These are phyloP conservation scores for Aspergillus sp. DNA, from an alignment of 2,329 filamentous ascomycete species.

Conservation along the genomic window DNA sequence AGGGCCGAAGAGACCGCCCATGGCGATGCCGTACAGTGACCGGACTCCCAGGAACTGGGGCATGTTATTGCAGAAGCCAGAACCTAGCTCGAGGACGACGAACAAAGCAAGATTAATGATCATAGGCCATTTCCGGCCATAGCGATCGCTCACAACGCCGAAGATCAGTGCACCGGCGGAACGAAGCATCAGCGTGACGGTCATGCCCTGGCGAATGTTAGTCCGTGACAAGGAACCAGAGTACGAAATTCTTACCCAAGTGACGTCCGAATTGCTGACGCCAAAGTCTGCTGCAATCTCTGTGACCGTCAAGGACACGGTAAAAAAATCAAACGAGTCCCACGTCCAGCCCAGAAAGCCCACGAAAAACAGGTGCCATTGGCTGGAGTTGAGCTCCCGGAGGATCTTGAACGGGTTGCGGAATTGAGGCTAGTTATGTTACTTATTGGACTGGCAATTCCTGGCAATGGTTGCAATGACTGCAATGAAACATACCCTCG, in stretches of 20 bases:
- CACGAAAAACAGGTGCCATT: neutral
- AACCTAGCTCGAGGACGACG: constrained; percentile 70
- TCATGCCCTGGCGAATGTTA: constrained; percentile 17
- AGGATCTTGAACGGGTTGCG: neutral
- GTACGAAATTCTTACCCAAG: neutral
- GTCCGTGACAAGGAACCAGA: neutral
- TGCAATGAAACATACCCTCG: neutral
- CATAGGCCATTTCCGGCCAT: constrained; percentile 78
- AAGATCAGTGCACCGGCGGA: constrained; percentile 74
- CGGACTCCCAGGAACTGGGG: constrained; percentile 71
- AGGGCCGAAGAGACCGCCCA: constrained; percentile 78
- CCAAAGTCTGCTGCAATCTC: neutral
- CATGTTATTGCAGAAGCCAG: constrained; percentile 75
- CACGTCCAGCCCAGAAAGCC: neutral
- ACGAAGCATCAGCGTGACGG: constrained; percentile 68
- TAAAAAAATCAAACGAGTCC: neutral
- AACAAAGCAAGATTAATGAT: constrained; percentile 74
- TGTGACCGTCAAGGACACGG: neutral
- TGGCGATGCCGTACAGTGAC: constrained; percentile 72
- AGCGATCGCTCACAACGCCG: constrained; percentile 74
- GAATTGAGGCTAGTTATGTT: neutral
- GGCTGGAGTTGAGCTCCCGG: neutral
- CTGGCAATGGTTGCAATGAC: too few species aligned
- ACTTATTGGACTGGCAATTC: too few species aligned
- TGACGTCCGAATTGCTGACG: neutral